Base-by-base conservation (phyloP, 371 early-diverging fungal species). In the Parasitella parasitica region DNA sequence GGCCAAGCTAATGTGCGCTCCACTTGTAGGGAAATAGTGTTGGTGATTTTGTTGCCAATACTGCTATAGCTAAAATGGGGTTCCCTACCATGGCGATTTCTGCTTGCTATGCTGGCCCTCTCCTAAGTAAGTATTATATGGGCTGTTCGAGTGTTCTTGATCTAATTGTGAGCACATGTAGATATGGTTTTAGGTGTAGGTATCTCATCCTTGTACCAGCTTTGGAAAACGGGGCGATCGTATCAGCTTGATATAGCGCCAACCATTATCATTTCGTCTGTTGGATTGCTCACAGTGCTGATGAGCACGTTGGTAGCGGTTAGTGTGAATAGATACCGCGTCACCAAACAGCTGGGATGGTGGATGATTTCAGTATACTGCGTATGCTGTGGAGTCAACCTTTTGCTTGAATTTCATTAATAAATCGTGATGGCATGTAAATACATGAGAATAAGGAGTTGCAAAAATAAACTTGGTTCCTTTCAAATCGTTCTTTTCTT, bases 51-150 rank as follows among this genome's bases (percentile, higher is more conserved):
- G 89, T 92, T 6, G 87, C 94, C 1, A 92, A 94, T 61, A 81
- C 92, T 20, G 84, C 94, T 4, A 86, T 94, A 54, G 91, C 94
- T 18, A 85, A 81, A 72, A 88, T 91, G 89, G 94, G 94, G 9
- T 90, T 84, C 48, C 93, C 94, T 6, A 86, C 83, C 32, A 94
- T 94, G 94, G 94, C 92, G 1, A 80, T 94, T 24, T 85, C 89
- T 13, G 94, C 94, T 2, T 93, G 93, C 58, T 94, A 92, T 70
- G 93, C 92, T 26, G 89, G 92, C 4, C 94, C 94, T 1, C 76
- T 93, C 75, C 64, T 93, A 30, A 91, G 88, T 89, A 15, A 38
- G 15, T 41, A 11, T 41, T 3, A 6, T 3, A 5, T 18, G 22
- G 7, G 18, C 8, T 9, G 16, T 39, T 8, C 20, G n/a, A 26